Base-by-base conservation (phyloP, 371 early-diverging fungal genomes). In the Dichotomocladium elegans region DNA sequence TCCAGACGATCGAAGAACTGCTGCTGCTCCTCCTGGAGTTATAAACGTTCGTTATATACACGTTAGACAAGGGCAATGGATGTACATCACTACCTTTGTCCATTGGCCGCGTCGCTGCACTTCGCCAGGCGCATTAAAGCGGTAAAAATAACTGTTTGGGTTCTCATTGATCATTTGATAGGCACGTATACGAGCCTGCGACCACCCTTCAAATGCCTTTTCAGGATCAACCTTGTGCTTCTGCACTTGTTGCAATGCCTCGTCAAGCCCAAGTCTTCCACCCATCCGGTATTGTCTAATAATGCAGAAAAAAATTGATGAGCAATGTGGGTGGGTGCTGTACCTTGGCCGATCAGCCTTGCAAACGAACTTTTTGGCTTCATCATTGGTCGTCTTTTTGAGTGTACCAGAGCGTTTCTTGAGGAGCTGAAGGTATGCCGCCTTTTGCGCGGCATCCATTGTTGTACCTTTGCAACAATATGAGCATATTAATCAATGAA, bases 51-150 rank as follows among this genome's bases (percentile, higher is more conserved):
- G 14, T 25, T 79, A 61, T n/a, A 11, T 33, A 48, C 15, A 35
- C 35, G n/a, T 35, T 35, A 17, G 5, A 4, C 35, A 9, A 0
- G 37, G 8, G 21, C 21, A 11, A 5, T 17, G 2, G 5, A 37
- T 29, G 8, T 40, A 26, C 11, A 15, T 1, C 26, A 12, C 37
- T 37, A 37, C 37, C 33, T 72, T 68, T 15, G 88, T 85, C 96
- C 96, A 95, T 49, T 80, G 84, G 2, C 95, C 95, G 51, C 88
- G 91, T 19, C 89, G 80, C 61, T 95, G 96, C 47, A 86, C 90
- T 64, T 95, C 95, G 11, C 95, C 95, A 0, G 96, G 96, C 0
- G 94, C 95, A 62, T 95, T 95, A 68, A 95, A 95, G 3, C 95
- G 87, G 64, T 95, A 95, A 58, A 94, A 95, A 63, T 95, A 95